Evolutionary conservation across 192 early-diverging fungal species (phyloP), one percentile per base, ranked within the genome.

Genomic region (Mortierella claussenii): DNA sequence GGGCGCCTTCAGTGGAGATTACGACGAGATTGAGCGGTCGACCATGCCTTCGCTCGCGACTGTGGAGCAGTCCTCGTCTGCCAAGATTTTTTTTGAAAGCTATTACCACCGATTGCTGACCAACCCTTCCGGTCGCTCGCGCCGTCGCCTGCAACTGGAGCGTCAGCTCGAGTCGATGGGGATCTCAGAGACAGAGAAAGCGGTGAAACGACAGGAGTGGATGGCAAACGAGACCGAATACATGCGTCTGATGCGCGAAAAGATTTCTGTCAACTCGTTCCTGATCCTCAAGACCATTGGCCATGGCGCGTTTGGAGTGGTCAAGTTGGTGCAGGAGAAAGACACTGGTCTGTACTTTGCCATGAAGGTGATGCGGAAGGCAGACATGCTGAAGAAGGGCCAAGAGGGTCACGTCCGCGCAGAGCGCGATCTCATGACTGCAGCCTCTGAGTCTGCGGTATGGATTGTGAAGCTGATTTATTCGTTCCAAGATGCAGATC

Each of bases 401-500:
- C 89, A 93, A 62, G 79, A 92, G 34, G 85, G 70, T 27, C 92
- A 94, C 56, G 90, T 92, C 18, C 78, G 91, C 1, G 84, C 90
- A 1, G 93, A 94, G 76, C 86, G 92, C 18, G 91, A 92, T 68
- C 80, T 93, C 11, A 80, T 93, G 55, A 89, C 90, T 13, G 81
- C 81, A 10, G 81, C 81, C 0, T 68, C 76, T 2, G 76, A 87
- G 57, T 87, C 66, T 5, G 69, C 84, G n/a, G 78, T 80, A 20
- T 97, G 95, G 95, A 91, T 97, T 28, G 94, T 97, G 28, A 93
- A 92, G 76, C 81, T 97, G 34, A 87, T 95, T 28, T 97, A 96
- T 62, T 90, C 95, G 5, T 97, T 97, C 68, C 96, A 99, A 79
- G 96, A 97, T 81, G 80, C 87, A 23, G 81, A 90, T 27, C 87